phyloP scores from a whole-genome alignment of 1,284 basidiomycete genomes.

The Phellopilus nigrolimitatus region DNA sequence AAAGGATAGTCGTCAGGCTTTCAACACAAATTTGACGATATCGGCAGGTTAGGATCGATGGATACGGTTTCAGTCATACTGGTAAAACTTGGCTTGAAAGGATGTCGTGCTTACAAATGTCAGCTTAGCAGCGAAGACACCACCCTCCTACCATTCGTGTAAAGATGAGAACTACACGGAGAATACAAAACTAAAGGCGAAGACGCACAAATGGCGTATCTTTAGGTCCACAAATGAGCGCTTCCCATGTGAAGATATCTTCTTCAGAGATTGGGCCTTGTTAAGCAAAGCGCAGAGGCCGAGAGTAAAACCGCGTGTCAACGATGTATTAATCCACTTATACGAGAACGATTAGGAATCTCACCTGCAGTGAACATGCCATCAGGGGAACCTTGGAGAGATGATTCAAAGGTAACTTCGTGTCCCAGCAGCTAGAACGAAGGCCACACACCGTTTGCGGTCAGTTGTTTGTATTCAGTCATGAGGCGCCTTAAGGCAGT shows the following conservation, averaged over 20 bases:
- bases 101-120: constrained; percentile 65
- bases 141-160: constrained; percentile 70
- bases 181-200: not conserved
- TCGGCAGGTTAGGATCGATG: constrained; percentile 11
- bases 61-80: constrained; percentile 2
- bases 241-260: constrained; percentile 99
- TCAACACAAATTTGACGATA: not conserved
- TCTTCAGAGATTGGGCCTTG: constrained; percentile 86
- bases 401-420: constrained; percentile 6
- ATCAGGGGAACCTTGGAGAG: constrained; percentile 70
- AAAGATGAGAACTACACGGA: not conserved
- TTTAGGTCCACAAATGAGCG: constrained; percentile 92
- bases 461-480: constrained; percentile 92
- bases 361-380: constrained; percentile 91
- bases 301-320: not conserved
- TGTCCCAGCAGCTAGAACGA: not conserved
- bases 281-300: constrained; percentile 11
- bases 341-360: constrained; percentile 17
- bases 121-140: constrained; percentile 90
- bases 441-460: constrained; percentile 43
- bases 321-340: not conserved
- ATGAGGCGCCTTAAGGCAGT: constrained; percentile 78
- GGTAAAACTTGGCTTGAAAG: not conserved
- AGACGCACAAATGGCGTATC: constrained; percentile 89
- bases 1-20: constrained; percentile 91